Base-by-base conservation (phyloP, 441 rosid genomes). In the Kokia cookei region DNA sequence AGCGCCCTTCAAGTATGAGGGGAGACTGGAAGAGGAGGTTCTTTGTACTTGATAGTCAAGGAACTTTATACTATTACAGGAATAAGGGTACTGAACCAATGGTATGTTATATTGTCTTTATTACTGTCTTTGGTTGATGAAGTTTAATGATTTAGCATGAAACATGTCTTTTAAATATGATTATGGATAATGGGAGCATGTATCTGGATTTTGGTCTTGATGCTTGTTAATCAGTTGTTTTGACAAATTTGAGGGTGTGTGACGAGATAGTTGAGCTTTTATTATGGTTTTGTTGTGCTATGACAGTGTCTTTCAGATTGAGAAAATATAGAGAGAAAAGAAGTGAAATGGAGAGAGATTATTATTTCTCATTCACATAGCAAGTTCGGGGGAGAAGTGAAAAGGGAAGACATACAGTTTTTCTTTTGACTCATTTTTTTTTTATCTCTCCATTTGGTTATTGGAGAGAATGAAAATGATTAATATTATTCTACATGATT, bases 21-120 rank as follows among this genome's bases (percentile, higher is more conserved):
- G 87, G 91, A 75, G 93, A 92, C 69, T 94, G 97, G 97, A 94
- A 92, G 81, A 91, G 98, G 83, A 90, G 91, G 79, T 92, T 92
- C 82, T 94, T 94, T 80, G 96, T 94, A 55, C 94, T 92, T 14
- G 92, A 94, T 74, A 89, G 88, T 78, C 95, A 84, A 76, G 98
- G 98, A 73, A 85, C 88, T 72, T 82, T 94, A 74, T 91, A 84
- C 81, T 94, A 92, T 83, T 89, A 91, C 81, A 82, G 83, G 81
- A 89, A 78, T 84, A 90, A 86, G 81, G 85, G 84, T 76, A 75
- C 78, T 73, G 87, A 84, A 76, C 76, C 86, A 72, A 73, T 58
- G 93, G 98, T 94, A 92, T 72, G 88, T 61, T 35, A 40, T 57
- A 32, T 55, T 62, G 40, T 12, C 47, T 65, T 22, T 60, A 67